Conservation (phyloP, 169 alveolate genomes). For the Plasmodium gaboni region DNA sequence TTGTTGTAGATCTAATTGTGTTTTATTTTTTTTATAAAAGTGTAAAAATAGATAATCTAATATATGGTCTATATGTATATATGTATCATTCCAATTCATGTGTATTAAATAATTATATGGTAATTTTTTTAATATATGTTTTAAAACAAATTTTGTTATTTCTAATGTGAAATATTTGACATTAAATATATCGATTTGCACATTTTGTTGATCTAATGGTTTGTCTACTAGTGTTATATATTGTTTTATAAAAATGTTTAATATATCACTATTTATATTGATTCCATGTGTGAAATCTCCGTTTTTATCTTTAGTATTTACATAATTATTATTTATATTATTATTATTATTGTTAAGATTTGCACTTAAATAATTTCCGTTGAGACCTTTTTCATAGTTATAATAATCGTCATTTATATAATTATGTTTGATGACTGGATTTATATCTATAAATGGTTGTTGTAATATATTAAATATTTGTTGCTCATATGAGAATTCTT, state of each 20-base stretch:
- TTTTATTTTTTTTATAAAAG: neutral
- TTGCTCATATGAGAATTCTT: constrained; percentile 14
- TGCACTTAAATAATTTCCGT: too few relatives aligned
- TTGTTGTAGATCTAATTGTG: neutral
- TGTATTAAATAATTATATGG: constrained; percentile 14
- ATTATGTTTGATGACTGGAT: neutral
- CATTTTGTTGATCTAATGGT: constrained; percentile 2
- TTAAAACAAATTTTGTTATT: constrained; percentile 34
- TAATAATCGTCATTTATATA: constrained; percentile 1
- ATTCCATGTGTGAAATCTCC: too few relatives aligned
- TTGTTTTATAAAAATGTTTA: constrained; percentile 8
- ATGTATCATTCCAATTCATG: neutral
- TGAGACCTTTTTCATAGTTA: constrained; percentile 2
- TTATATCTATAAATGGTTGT: constrained; percentile 16
- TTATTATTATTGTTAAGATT: too few relatives aligned
- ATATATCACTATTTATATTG: neutral
- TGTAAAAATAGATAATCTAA: neutral
- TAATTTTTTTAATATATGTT: constrained; percentile 11
- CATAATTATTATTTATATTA: constrained; percentile 2
- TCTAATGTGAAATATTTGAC: constrained; percentile 25
- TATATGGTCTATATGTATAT: constrained; percentile 18
- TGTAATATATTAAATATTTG: constrained; percentile 23
- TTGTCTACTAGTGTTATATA: constrained; percentile 2
- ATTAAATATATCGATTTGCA: constrained; percentile 12
- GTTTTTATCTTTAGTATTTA: too few relatives aligned